Evolutionary conservation across 192 early-diverging fungal species (phyloP), one percentile per base, ranked within the genome.

Genomic region (Rhizophagus prolifer): DNA sequence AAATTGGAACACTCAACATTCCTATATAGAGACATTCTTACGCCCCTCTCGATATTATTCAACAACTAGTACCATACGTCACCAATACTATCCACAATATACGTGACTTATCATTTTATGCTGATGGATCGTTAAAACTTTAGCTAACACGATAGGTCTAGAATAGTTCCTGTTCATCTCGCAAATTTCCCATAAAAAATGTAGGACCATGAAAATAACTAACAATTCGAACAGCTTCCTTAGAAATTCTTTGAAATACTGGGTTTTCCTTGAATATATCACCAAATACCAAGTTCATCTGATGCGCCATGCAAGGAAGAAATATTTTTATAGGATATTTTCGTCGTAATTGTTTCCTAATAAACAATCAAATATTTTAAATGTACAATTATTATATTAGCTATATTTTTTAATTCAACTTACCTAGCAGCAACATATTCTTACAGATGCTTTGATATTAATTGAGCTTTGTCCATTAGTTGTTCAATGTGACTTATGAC

Each of bases 321-420:
- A 70, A 70, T 12, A 70, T 44, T 70, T 68, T 70, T 9, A n/a
- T 30, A 23, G 23, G 38, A 70, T 70, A 70, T 54, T 70, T 4
- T 23, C 16, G 26, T 26, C 9, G 4, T 26, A 70, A 28, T 50
- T 70, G 6, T 50, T n/a, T 8, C 47, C 21, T 54, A 26, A 25
- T 25, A 30, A 47, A 4, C 8, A 70, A 70, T 44, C 30, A 46
- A 70, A 47, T 50, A 50, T 34, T 70, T 54, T 46, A 50, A 54
- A n/a, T 21, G 2, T 34, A 31, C 6, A 9, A 70, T 23, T 26
- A 70, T 9, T 26, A 70, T 9, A 44, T 8, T 14, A 10, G 10
- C 10, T 1, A 47, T 26, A 50, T 47, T 50, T 44, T 38, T 38
- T n/a, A 9, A 38, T 38, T 38, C 1, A 44, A 70, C 28, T 67